Percentiles rank a stretch among this genome's conserved stretches.
These are phyloP conservation scores for Saturnispora saitoi DNA, from an alignment of 805 yeast genomes.

Conservation along the genomic window DNA sequence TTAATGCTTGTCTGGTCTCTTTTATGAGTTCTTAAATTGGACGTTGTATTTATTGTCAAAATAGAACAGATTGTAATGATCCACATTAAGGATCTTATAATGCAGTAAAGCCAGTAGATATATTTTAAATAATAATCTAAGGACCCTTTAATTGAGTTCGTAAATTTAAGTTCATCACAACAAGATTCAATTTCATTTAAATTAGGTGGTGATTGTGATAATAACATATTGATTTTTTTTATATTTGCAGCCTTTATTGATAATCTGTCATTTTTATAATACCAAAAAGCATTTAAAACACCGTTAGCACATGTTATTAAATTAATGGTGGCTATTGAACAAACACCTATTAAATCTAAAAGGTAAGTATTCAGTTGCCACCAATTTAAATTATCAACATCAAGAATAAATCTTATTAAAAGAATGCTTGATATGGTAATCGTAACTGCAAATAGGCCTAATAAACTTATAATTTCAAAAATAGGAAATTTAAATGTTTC, in stretches of 20 bases:
- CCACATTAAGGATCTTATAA: slow-evolving; percentile 6
- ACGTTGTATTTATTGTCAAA: neutral
- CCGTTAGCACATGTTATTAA: slow-evolving; percentile 1
- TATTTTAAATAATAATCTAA: neutral
- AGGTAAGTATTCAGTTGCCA: neutral
- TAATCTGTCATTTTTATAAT: neutral
- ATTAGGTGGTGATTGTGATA: neutral
- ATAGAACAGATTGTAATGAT: neutral
- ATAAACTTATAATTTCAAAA: neutral
- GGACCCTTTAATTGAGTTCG: neutral
- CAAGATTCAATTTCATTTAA: neutral
- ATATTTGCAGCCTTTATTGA: neutral
- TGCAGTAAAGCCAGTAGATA: slow-evolving; percentile 5
- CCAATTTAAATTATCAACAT: neutral
- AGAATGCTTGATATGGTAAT: neutral
- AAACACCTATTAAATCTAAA: slow-evolving; percentile 1
- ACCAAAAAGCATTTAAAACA: neutral
- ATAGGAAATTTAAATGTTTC: neutral
- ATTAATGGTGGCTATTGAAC: slow-evolving; percentile 5
- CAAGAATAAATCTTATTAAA: neutral
- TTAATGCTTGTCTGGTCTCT: slow-evolving; percentile 1
- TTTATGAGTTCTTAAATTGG: neutral
- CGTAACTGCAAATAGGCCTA: neutral
- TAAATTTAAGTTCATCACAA: neutral
- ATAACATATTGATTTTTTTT: neutral